Conservation (phyloP, 352 stramenopile genomes). For the Pythium sukuiense region DNA sequence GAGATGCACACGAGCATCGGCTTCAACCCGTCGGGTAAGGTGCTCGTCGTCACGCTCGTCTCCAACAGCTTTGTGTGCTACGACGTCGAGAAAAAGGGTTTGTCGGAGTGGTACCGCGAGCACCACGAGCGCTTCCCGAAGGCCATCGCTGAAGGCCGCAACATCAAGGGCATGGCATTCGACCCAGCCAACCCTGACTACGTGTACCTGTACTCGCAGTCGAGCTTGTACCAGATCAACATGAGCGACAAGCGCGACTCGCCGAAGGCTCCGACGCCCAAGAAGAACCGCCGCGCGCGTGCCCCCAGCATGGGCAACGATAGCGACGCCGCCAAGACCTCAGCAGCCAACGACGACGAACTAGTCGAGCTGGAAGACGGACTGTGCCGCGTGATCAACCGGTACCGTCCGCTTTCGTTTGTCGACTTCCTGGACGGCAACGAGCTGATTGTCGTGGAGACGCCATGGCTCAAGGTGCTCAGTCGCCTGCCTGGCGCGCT, state of each 20-base stretch:
- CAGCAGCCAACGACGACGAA: constrained; percentile 53
- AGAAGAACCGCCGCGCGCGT: constrained; percentile 40
- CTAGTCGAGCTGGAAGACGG: constrained; percentile 60
- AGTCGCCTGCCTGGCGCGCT: constrained; percentile 76
- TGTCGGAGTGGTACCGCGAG: constrained; percentile 72
- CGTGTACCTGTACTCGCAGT: constrained; percentile 79
- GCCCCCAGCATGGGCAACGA: constrained; percentile 63
- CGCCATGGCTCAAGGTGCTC: constrained; percentile 85
- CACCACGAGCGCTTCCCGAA: constrained; percentile 75
- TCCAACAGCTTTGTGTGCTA: constrained; percentile 87
- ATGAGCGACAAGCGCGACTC: constrained; percentile 40
- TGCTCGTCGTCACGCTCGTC: constrained; percentile 76
- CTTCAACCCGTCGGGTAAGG: constrained; percentile 76
- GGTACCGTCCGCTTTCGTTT: constrained; percentile 84
- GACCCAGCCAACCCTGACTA: constrained; percentile 73
- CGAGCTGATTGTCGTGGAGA: constrained; percentile 83
- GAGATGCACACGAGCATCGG: constrained; percentile 81
- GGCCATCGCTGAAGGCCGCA: constrained; percentile 66
- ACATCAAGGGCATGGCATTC: constrained; percentile 82
- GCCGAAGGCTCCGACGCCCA: constrained; percentile 26
- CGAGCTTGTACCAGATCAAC: constrained; percentile 83
- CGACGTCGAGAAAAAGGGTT: constrained; percentile 77
- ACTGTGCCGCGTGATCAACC: constrained; percentile 77
- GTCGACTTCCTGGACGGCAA: constrained; percentile 75
- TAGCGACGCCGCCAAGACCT: constrained; percentile 39